A percentile compares a stretch with the other conserved stretches of the same genome.
Conservation (phyloP, 139 green algal genomes). For the Chlorella sp. region DNA sequence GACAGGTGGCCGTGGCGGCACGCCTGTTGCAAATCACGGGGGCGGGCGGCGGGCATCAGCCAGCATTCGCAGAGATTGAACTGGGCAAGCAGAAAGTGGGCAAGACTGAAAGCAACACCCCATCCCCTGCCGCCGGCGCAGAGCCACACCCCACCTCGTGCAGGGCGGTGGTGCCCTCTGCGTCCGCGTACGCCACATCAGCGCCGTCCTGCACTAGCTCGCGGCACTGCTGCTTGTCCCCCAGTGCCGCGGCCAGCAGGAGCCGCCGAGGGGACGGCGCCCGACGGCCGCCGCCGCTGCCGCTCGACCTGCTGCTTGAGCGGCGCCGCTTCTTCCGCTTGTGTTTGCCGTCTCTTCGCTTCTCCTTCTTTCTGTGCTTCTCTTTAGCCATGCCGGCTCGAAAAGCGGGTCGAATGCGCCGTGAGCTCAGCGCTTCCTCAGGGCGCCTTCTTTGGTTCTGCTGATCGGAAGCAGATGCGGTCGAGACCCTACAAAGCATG, state of each 20-base stretch:
- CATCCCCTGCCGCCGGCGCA: not conserved
- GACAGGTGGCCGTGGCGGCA: constrained; percentile 38
- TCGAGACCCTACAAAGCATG: too few relatives aligned
- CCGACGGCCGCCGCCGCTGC: not conserved
- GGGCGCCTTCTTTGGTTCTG: too few relatives aligned
- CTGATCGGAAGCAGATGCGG: too few relatives aligned
- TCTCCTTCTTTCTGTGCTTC: constrained; percentile 7
- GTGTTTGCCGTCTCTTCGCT: not conserved
- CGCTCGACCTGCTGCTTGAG: not conserved
- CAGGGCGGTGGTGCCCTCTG: constrained; percentile 28
- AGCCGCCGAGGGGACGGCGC: constrained; percentile 14
- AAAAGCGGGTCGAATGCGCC: too few relatives aligned
- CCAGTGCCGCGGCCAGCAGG: constrained; percentile 29
- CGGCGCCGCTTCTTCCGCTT: constrained; percentile 1
- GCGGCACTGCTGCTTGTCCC: constrained; percentile 21
- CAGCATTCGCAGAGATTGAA: not conserved
- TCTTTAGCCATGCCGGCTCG: not conserved
- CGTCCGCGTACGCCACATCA: constrained; percentile 30
- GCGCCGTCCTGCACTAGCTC: constrained; percentile 23
- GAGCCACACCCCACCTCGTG: constrained; percentile 18
- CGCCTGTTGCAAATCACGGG: not conserved
- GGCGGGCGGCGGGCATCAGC: not conserved
- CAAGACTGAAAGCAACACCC: not conserved
- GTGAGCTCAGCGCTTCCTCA: too few relatives aligned
- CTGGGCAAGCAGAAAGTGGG: not conserved